Conservation (phyloP, 805 yeast genomes). For the Saturnispora quitensis region DNA sequence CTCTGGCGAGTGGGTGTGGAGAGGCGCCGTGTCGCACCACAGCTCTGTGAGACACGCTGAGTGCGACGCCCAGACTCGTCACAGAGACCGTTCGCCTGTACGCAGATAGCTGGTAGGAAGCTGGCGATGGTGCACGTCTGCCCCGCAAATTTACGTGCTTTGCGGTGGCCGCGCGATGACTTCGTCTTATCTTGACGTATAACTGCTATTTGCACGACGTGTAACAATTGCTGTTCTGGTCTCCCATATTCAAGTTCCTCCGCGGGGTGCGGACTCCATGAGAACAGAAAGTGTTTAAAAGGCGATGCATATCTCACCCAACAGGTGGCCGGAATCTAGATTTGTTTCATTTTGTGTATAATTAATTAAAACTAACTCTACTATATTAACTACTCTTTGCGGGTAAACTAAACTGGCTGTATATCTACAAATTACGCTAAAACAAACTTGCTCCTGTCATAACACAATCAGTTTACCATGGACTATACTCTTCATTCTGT, state of each 20-base stretch:
- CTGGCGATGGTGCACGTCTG: background rate
- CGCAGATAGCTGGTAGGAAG: background rate
- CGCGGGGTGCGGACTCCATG: background rate
- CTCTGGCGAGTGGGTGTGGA: conserved; percentile 77
- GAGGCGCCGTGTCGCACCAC: conserved; percentile 45
- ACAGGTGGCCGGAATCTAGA: background rate
- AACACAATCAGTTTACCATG: background rate
- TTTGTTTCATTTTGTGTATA: background rate
- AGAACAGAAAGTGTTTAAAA: background rate
- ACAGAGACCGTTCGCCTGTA: conserved; percentile 27
- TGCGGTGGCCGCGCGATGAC: background rate
- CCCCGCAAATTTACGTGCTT: conserved; percentile 5
- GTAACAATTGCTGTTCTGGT: background rate
- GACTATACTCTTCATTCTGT: background rate
- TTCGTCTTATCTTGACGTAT: too few species aligned
- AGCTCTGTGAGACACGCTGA: conserved; percentile 46
- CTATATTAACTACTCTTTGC: background rate
- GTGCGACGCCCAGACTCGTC: conserved; percentile 56
- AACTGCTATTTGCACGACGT: too few species aligned
- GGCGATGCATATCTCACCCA: background rate
- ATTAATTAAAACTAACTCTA: background rate
- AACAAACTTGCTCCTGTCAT: background rate
- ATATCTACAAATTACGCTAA: too few species aligned
- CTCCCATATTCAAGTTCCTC: background rate
- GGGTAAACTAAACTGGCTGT: too few species aligned